Evolutionary conservation across 2,329 filamentous ascomycete species (phyloP), one percentile per base, ranked within the genome.

Genomic region (Alternaria hordeiaustralica): DNA sequence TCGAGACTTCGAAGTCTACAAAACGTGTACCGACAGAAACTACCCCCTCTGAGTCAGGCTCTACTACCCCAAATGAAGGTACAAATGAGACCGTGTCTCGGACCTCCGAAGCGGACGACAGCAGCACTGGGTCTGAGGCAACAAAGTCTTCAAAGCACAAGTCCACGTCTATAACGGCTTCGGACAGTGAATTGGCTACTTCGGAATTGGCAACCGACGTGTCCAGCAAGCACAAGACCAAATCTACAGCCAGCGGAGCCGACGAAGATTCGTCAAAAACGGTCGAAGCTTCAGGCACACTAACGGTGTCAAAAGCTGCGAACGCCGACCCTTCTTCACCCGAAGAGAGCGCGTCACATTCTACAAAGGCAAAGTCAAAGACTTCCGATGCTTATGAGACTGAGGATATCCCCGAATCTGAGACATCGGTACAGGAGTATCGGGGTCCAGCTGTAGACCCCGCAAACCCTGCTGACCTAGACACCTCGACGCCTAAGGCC

Each of bases 11-110:
- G 2, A 25, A 43, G 21, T 46, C 43, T 0, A 18, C 10, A 11
- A 47, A 18, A 5, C 9, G 5, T n/a, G 4, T 15, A 2, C 18
- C 18, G 1, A 1, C 20, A 3, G 20, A 18, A 1, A 4, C 2
- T 3, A 25, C 4, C 1, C 3, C 20, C n/a, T 13, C 10, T 0
- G 28, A 50, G 9, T 11, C 36, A 3, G 36, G n/a, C 6, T 41
- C 36, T 41, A 1, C 33, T n/a, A n/a, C 33, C 33, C 5, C 2
- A 5, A 2, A 41, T 41, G 33, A 41, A 5, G 33, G 33, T 41
- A n/a, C 33, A 41, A 15, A 2, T n/a, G 3, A 3, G 33, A 41
- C 33, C 4, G 8, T 41, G 33, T 41, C 26, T 8, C 1, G 8
- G 8, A 47, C 8, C 3, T 46, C 18, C 0, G 0, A 46, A 10